These are phyloP conservation scores for Lotmaria passim DNA, from an alignment of 208 protist genomes.

Conservation along the genomic window DNA sequence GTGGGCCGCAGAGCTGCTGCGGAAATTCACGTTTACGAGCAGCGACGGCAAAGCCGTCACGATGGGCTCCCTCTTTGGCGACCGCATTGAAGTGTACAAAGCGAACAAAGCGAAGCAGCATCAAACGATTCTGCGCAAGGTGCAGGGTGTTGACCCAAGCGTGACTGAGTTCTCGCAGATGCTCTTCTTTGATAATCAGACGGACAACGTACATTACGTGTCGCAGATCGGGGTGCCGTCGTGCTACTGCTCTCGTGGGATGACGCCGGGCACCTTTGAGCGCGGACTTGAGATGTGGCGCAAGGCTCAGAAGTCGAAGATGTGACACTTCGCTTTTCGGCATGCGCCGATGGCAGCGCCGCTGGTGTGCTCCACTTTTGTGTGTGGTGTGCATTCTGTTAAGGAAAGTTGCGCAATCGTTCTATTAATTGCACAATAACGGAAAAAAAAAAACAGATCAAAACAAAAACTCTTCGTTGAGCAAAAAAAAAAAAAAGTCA, in stretches of 20 bases:
- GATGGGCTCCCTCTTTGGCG: constrained; percentile 76
- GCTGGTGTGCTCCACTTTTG: too few species aligned
- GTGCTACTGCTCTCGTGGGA: constrained; percentile 80
- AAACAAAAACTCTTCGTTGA: too few species aligned
- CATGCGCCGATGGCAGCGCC: too few species aligned
- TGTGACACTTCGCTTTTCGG: constrained; percentile 24
- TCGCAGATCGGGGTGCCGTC: constrained; percentile 74
- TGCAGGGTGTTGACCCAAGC: constrained; percentile 39
- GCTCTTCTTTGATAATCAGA: constrained; percentile 93
- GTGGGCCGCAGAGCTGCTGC: constrained; percentile 83
- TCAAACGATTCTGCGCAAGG: constrained; percentile 51
- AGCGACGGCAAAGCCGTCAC: constrained; percentile 37
- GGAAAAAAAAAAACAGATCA: too few species aligned
- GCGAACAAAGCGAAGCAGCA: constrained; percentile 79
- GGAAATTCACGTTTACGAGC: constrained; percentile 62
- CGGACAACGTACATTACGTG: constrained; percentile 78
- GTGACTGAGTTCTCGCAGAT: constrained; percentile 78
- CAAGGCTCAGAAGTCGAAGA: constrained; percentile 20
- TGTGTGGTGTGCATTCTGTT: neutral
- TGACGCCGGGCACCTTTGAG: constrained; percentile 73
- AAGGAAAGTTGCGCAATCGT: too few species aligned
- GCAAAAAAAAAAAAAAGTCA: too few species aligned
- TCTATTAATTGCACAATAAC: too few species aligned
- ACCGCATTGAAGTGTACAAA: constrained; percentile 80
- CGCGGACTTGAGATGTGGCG: constrained; percentile 72